phyloP scores from a whole-genome alignment of 805 yeast genomes.

The Priceomyces haplophilus region DNA sequence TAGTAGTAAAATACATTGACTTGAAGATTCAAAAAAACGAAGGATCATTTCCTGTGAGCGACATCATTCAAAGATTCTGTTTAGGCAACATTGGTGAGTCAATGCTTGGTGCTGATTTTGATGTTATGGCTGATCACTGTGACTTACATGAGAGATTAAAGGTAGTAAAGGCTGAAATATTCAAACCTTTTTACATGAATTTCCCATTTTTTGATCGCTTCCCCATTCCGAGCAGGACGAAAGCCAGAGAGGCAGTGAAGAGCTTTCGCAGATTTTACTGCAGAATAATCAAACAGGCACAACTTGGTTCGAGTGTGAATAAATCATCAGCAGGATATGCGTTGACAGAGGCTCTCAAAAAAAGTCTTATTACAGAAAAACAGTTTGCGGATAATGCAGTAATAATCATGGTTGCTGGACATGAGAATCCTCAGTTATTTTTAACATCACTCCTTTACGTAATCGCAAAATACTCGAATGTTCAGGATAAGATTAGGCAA shows the following conservation, averaged over 20 bases:
- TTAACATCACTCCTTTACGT: slow-evolving; percentile 46
- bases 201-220: slow-evolving; percentile 53
- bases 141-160: slow-evolving; percentile 40
- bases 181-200: slow-evolving; percentile 51
- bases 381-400: slow-evolving; percentile 55
- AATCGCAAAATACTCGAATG: slow-evolving; percentile 38
- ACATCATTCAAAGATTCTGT: slow-evolving; percentile 44
- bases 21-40: slow-evolving; percentile 10
- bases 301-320: slow-evolving; percentile 16
- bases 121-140: slow-evolving; percentile 29
- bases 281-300: slow-evolving; percentile 25
- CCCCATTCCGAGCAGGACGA: slow-evolving; percentile 46
- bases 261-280: slow-evolving; percentile 38
- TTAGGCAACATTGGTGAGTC: slow-evolving; percentile 50
- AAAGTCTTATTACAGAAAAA: slow-evolving; percentile 36
- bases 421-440: slow-evolving; percentile 58
- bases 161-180: slow-evolving; percentile 49
- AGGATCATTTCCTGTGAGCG: slow-evolving; percentile 26
- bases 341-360: slow-evolving; percentile 37
- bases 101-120: slow-evolving; percentile 48
- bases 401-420: slow-evolving; percentile 59
- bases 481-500: slow-evolving; percentile 31
- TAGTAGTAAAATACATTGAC: slow-evolving; percentile 26
- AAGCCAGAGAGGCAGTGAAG: slow-evolving; percentile 42
- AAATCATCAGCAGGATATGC: slow-evolving; percentile 40